Evolutionary conservation across 2,329 filamentous ascomycete species (phyloP), one percentile per base, ranked within the genome.

Genomic region (Botrytis deweyae): DNA sequence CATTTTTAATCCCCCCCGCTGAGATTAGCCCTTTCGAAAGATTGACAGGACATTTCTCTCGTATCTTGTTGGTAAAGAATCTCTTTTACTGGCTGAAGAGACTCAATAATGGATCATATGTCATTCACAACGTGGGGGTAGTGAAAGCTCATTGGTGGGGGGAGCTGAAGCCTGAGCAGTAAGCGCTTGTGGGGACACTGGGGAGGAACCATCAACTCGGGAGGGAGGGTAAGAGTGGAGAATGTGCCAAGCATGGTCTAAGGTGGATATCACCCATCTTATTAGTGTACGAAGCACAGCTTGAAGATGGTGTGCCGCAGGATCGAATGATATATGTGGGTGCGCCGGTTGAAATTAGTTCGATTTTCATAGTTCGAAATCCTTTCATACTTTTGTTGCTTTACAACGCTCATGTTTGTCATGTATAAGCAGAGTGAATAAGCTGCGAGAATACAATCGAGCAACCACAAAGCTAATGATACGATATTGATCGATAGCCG

Each of bases 171-270:
- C 49, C 25, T 55, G 69, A 64, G 33, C 42, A 52, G 69, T 71
- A 65, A 71, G 69, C 59, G 42, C 69, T 71, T 65, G 42, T 71
- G 69, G 44, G 52, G 49, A 52, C 25, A 52, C 49, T 52, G 49
- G 49, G 25, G 58, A 64, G 58, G 59, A 71, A 65, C 69, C 69
- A 65, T n/a, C 42, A 22, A 49, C 42, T 71, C 33, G 69, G 69
- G 58, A 65, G 33, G 69, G 66, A 38, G 66, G 49, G 49, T 58
- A 46, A 68, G 49, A 42, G 66, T 58, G 66, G 49, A 68, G 49
- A 68, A 58, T 68, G 18, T n/a, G 36, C n/a, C 49, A 58, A 52
- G 66, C 49, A 33, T 58, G 36, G n/a, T 55, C 46, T 22, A 40
- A 68, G 36, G 49, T 42, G 65, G 36, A 29, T 40, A 36, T 29